Evolutionary conservation across 176 grass and related monocot species (phyloP), one percentile per base, ranked within the genome.

Genomic region (Triticum turgidum): DNA sequence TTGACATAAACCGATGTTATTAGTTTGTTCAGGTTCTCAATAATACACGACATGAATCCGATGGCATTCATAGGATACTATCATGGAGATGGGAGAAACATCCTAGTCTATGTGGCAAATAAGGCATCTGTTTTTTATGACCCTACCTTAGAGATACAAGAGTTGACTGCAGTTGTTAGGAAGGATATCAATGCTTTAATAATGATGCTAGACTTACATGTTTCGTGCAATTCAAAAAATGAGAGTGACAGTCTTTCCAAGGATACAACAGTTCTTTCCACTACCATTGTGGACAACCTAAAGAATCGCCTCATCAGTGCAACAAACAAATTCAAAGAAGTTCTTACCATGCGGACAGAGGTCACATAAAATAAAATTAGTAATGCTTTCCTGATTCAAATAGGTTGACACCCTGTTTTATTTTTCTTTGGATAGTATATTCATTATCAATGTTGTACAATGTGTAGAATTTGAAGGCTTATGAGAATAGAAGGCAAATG

Each of bases 271-370:
- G 92, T 85, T 69, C 93, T 95, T 76, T 94, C 93, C 49, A 92
- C 88, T 27, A 98, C 91, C 44, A 79, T 98, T 8, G 93, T 95
- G 44, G 93, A 95, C 88, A 94, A 91, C 88, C 88, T 98, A 15
- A 98, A 98, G 86, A 98, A 93, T n/a, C 79, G 79, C 20, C 86
- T 95, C 65, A 98, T 98, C 91, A 95, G 82, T 42, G 77, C 96
- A 41, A 94, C 93, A 4, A 98, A 98, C 37, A 91, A 98, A 74
- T 98, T 98, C 82, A 98, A 98, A 82, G 93, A 98, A 87, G 91
- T 98, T 86, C 86, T 98, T 79, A 98, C 96, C 25, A 95, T 89
- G 93, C 84, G 93, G 76, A 98, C 96, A 81, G 91, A 94, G 93
- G 96, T 98, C 73, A 79, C 38, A 9, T 39, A 39, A 39, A 61